Evolutionary conservation across 495 filamentous ascomycete genomes (phyloP), one percentile per base, ranked within the genome.

Genomic region (Penicillium desertorum): DNA sequence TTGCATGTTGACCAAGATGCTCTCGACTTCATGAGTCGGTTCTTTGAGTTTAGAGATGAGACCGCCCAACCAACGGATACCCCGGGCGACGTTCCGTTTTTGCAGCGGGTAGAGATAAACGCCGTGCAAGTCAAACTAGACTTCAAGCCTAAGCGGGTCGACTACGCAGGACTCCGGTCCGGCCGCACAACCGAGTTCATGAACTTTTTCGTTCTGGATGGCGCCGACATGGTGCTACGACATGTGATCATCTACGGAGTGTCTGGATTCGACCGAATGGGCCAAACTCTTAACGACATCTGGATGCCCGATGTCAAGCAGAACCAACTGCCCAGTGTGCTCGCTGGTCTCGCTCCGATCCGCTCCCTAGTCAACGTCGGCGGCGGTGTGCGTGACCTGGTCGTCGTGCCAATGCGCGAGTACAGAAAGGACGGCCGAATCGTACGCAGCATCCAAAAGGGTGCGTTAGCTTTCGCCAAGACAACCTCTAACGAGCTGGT

Each of bases 121-220:
- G 81, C 89, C 14, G 79, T 98, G 10, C 88, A 83, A 12, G 76
- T 99, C 49, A 89, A 85, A 59, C 81, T 98, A 5, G 94, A 99
- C 71, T 99, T 98, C 76, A 99, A 99, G 71, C 95, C 95, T 6
- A 97, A 98, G 72, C 84, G 91, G 12, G 89, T 99, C 23, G 91
- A 99, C 72, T 99, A 98, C 65, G 88, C 85, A 0, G 91, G 92
- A 10, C 82, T 99, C 7, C 87, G 92, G n/a, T 96, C 95, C 5
- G 95, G 95, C n/a, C 92, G 90, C 57, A 99, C 95, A 2, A 96
- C 90, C 1, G 95, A 99, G 70, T 94, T 99, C 68, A 98, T 98
- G 95, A 98, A 99, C 73, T 96, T 99, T 70, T 82, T 97, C 61
- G 89, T 94, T 42, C 83, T 99, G 12, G 93, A 99, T 57, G 85